phyloP scores from a whole-genome alignment of 768 basidiomycete genomes.

The Psilocybe cubensis region DNA sequence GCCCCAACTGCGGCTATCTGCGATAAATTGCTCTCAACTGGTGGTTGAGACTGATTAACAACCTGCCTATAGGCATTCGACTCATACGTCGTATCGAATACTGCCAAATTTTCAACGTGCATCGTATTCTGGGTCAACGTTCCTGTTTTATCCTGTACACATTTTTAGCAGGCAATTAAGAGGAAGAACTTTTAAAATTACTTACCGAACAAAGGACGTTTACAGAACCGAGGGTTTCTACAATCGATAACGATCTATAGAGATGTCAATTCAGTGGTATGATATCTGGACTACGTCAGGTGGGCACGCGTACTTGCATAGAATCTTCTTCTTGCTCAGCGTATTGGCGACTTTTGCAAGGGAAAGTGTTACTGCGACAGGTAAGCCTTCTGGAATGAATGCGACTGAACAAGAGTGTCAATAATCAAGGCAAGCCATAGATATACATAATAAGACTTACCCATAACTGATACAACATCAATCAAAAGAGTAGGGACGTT shows the following conservation, averaged over 20 bases:
- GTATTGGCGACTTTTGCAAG: conserved; percentile 40
- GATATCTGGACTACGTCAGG: neutral
- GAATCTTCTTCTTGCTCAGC: conserved; percentile 53
- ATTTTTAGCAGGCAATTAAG: neutral
- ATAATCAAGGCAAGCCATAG: neutral
- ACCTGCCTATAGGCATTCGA: conserved; percentile 23
- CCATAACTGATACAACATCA: conserved; percentile 60
- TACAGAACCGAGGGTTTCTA: conserved; percentile 69
- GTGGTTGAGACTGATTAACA: conserved; percentile 8
- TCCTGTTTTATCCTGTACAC: conserved; percentile 56
- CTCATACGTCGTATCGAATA: conserved; percentile 35
- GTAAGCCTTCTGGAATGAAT: conserved; percentile 52
- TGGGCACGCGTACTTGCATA: conserved; percentile 35
- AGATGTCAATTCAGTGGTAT: neutral
- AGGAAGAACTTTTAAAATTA: neutral
- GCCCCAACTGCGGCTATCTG: conserved; percentile 45
- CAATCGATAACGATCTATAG: conserved; percentile 58
- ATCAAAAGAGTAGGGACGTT: conserved; percentile 53
- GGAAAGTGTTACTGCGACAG: conserved; percentile 58
- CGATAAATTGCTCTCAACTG: conserved; percentile 21
- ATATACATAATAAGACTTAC: conserved; percentile 23
- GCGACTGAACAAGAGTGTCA: conserved; percentile 38
- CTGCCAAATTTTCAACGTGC: conserved; percentile 53
- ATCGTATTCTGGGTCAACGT: conserved; percentile 65
- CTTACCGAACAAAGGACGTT: conserved; percentile 46